A percentile compares a stretch with the other conserved stretches of the same genome.
These are phyloP conservation scores for Moesziomyces parantarcticus DNA, from an alignment of 1,284 basidiomycete genomes.

Conservation along the genomic window DNA sequence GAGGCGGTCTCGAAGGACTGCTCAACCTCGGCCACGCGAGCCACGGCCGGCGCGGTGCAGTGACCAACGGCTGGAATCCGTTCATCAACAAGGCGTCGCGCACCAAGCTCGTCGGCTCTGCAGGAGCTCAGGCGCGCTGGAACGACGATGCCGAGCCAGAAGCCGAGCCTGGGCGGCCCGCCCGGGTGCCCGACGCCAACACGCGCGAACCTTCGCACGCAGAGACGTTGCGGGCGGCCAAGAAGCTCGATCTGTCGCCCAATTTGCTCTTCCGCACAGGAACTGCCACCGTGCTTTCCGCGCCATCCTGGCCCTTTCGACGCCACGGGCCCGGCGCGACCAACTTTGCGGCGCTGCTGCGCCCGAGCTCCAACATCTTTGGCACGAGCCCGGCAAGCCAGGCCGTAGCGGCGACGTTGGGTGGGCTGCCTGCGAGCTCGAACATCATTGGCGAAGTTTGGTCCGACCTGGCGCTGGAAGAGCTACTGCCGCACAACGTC, in stretches of 20 bases:
- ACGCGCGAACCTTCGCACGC: constrained; percentile 1
- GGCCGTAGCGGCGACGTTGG: constrained; percentile 37
- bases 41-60: constrained; percentile 33
- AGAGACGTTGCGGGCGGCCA: constrained; percentile 13
- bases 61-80: constrained; percentile 31
- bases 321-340: constrained; percentile 52
- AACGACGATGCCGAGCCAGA: constrained; percentile 7
- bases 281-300: constrained; percentile 31
- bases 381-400: constrained; percentile 39
- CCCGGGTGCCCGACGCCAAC: background rate
- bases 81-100: constrained; percentile 43
- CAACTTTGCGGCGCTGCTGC: constrained; percentile 49
- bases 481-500: constrained; percentile 35
- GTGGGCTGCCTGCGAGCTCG: constrained; percentile 24
- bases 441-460: constrained; percentile 48
- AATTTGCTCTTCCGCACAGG: constrained; percentile 32
- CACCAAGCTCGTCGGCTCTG: constrained; percentile 38
- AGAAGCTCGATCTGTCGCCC: constrained; percentile 32
- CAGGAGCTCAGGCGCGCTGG: constrained; percentile 9
- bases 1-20: constrained; percentile 32
- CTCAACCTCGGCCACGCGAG: constrained; percentile 30
- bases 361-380: constrained; percentile 36
- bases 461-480: constrained; percentile 58
- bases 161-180: background rate
- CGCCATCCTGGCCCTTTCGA: constrained; percentile 53